Conservation (phyloP, 2,329 filamentous ascomycete species). For the Fusarium nematophilum region DNA sequence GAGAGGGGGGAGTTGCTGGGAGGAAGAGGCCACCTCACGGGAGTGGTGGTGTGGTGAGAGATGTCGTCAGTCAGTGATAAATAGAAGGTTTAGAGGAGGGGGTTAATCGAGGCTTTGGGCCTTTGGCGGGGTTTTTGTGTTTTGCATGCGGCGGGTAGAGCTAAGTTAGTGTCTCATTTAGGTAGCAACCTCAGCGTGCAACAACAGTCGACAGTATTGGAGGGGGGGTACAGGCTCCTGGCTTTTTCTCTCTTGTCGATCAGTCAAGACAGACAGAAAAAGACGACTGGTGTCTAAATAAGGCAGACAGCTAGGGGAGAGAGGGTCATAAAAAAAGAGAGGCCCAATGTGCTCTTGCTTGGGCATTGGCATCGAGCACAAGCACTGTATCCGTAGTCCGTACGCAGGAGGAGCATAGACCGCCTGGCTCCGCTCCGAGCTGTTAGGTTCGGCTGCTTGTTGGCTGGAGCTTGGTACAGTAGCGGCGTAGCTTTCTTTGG, state of each 20-base stretch:
- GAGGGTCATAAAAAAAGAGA: slow-evolving; percentile 18
- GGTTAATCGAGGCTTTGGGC: slow-evolving; percentile 33
- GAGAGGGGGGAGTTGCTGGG: slow-evolving; percentile 34
- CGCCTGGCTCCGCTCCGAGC: slow-evolving; percentile 4
- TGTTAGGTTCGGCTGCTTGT: slow-evolving; percentile 18
- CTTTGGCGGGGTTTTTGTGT: slow-evolving; percentile 46
- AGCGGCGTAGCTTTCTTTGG: slow-evolving; percentile 20
- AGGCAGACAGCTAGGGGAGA: not conserved
- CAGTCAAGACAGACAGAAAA: not conserved
- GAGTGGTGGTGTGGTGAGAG: slow-evolving; percentile 44
- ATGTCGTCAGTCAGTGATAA: slow-evolving; percentile 54
- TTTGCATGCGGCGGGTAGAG: slow-evolving; percentile 38
- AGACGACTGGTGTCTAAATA: not conserved
- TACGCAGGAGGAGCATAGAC: slow-evolving; percentile 27
- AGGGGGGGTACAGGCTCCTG: too few relatives aligned
- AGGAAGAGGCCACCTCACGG: too few relatives aligned
- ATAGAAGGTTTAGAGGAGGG: slow-evolving; percentile 38
- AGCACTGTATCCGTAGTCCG: not conserved
- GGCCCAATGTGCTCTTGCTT: slow-evolving; percentile 26
- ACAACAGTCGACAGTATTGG: too few relatives aligned
- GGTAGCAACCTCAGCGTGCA: slow-evolving; percentile 1
- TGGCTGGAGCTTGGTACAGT: slow-evolving; percentile 19
- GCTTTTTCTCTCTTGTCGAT: not conserved
- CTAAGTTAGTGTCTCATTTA: not conserved
- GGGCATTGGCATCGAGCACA: slow-evolving; percentile 29